Conservation (phyloP, 371 early-diverging fungal species). For the Mucor racemosus region DNA sequence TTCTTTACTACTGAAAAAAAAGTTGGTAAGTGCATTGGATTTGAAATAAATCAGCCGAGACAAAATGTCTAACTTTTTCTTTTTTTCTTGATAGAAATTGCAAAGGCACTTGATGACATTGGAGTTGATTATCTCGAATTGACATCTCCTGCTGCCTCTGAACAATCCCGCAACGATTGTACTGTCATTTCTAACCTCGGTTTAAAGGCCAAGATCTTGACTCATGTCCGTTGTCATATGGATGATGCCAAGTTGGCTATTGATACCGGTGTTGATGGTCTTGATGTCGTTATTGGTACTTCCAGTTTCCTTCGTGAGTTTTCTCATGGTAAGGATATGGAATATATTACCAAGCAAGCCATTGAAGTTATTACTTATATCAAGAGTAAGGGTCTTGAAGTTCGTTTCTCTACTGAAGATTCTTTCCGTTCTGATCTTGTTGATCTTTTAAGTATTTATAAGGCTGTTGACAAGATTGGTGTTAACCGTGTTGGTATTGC, state of each 20-base stretch:
- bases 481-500: conserved; percentile 98
- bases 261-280: conserved; percentile 94
- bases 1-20: conserved; percentile 96
- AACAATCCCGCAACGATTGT: conserved; percentile 92
- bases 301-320: conserved; percentile 92
- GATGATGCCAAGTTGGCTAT: conserved; percentile 95
- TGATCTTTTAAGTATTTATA: conserved; percentile 92
- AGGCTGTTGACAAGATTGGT: conserved; percentile 92
- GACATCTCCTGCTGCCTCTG: conserved; percentile 95
- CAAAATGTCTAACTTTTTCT: conserved; percentile 1
- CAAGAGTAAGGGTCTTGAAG: conserved; percentile 93
- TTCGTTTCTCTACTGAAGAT: conserved; percentile 96
- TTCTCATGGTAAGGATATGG: conserved; percentile 98
- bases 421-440: conserved; percentile 96
- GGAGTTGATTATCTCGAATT: conserved; percentile 97
- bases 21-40: conserved; percentile 50
- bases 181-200: conserved; percentile 88
- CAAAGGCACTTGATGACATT: conserved; percentile 93
- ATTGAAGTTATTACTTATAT: conserved; percentile 94
- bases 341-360: conserved; percentile 90
- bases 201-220: conserved; percentile 95
- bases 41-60: neutral
- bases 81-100: conserved; percentile 68
- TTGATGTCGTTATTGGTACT: conserved; percentile 97
- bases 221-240: conserved; percentile 97